Evolutionary conservation across 2,329 filamentous ascomycete genomes (phyloP).

Genomic region (Fusarium sp.): DNA sequence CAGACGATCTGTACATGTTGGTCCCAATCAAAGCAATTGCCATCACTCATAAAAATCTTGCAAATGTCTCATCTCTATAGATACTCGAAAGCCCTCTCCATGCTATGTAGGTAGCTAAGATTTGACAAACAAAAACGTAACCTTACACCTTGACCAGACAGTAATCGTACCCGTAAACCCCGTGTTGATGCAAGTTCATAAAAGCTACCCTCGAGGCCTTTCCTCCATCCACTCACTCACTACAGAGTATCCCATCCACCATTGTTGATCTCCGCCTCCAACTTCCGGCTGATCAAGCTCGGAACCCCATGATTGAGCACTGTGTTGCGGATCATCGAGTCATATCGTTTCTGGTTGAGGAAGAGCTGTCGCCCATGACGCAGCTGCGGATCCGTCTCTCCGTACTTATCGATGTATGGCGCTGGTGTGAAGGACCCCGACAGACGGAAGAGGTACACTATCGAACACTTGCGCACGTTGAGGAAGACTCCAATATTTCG

Average conservation of each 20-base stretch:
- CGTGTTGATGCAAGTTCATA: slow-evolving; percentile 1
- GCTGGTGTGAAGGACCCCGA: slow-evolving; percentile 86
- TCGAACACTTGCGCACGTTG: slow-evolving; percentile 94
- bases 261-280: slow-evolving; percentile 96
- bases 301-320: slow-evolving; percentile 90
- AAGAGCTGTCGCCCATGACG: slow-evolving; percentile 88
- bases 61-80: slow-evolving; percentile 2
- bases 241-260: slow-evolving; percentile 87
- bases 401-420: slow-evolving; percentile 94
- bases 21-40: background rate
- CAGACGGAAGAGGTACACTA: slow-evolving; percentile 82
- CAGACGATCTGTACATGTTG: background rate
- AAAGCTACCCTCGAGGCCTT: background rate
- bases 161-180: slow-evolving; percentile 3
- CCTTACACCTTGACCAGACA: slow-evolving; percentile 9
- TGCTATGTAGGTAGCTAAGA: slow-evolving; percentile 1
- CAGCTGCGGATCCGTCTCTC: slow-evolving; percentile 91
- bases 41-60: background rate
- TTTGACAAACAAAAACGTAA: slow-evolving; percentile 9
- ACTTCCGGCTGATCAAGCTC: slow-evolving; percentile 84
- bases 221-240: background rate
- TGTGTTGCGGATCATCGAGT: slow-evolving; percentile 81
- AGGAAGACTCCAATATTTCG: slow-evolving; percentile 91
- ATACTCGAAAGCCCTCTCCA: slow-evolving; percentile 6
- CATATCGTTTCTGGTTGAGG: slow-evolving; percentile 92